Evolutionary conservation across 2,329 filamentous ascomycete species (phyloP), one percentile per base, ranked within the genome.

Genomic region (Calonectria naviculata): DNA sequence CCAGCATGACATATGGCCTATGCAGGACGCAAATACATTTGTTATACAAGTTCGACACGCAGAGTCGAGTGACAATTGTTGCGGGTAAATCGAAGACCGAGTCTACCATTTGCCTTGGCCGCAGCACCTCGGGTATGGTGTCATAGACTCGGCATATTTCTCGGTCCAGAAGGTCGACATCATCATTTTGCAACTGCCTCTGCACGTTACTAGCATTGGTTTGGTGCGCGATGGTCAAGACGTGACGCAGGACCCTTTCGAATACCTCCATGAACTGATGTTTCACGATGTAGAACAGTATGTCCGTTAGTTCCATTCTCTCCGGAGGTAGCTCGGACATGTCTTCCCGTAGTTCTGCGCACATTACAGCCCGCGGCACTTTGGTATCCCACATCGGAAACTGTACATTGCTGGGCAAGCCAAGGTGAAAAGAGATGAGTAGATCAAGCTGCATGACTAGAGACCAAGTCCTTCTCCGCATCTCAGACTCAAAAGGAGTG

Each of bases 401-500:
- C n/a, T 65, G 47, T 10, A 65, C 34, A 21, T 42, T 54, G 36
- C 47, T 65, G 4, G 62, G 62, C 13, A 65, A 7, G 4, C 62
- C 62, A 5, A 54, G 10, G n/a, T 65, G 62, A 54, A 65, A 65
- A 7, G 62, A 36, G 10, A 65, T 17, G 6, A 65, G 24, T 26
- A 54, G 24, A 52, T 65, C 62, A 7, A 65, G 62, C 19, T 65
- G 47, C 46, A 65, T 65, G 34, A 47, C 62, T 13, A 65, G 31
- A 1, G 47, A 65, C 62, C 62, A 65, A 3, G 62, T 65, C 12
- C 62, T 56, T 41, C 62, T 52, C 3, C 62, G 46, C 62, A 65
- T 54, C 36, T 65, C 47, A 19, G 46, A 26, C 26, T 65, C 62
- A 41, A 65, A 65, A 0, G 47, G 36, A 0, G 62, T 54, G 19